These are phyloP conservation scores for Ophiostoma novo-ulmi DNA, from an alignment of 2,329 filamentous ascomycete species.

Conservation along the genomic window DNA sequence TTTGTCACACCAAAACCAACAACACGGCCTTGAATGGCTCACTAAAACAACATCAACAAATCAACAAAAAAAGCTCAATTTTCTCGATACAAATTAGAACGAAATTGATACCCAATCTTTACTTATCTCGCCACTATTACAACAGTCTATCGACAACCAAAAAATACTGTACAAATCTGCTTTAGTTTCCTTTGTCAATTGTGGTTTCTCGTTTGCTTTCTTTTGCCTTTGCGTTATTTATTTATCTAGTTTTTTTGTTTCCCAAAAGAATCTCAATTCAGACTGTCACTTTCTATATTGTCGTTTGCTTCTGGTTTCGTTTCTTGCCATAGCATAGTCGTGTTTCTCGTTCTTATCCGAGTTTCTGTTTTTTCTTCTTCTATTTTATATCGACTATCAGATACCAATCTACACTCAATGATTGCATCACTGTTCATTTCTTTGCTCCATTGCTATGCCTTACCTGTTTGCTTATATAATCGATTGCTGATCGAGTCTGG, in stretches of 20 bases:
- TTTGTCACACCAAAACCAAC: background rate
- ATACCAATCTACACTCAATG: conserved; percentile 11
- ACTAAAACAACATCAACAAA: background rate
- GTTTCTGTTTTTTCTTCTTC: background rate
- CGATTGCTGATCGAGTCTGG: background rate
- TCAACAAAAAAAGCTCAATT: background rate
- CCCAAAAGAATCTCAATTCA: conserved; percentile 8
- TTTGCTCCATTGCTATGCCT: background rate
- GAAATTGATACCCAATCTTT: conserved; percentile 10
- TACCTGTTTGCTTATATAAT: background rate
- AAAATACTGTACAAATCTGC: background rate
- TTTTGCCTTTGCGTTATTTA: background rate
- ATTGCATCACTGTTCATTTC: background rate
- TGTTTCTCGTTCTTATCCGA: background rate
- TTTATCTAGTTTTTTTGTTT: background rate
- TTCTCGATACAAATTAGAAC: conserved; percentile 12
- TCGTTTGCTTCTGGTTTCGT: background rate
- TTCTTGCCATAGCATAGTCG: conserved; percentile 1
- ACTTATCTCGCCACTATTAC: background rate
- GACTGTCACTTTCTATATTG: background rate
- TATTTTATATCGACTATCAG: background rate
- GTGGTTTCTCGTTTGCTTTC: background rate
- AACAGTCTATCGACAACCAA: background rate
- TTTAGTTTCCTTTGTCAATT: conserved; percentile 6
- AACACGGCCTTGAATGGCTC: background rate